Percentiles rank a stretch among this genome's conserved stretches.
These are phyloP conservation scores for Blastocystis sp. DNA, from an alignment of 352 stramenopile genomes.

Conservation along the genomic window DNA sequence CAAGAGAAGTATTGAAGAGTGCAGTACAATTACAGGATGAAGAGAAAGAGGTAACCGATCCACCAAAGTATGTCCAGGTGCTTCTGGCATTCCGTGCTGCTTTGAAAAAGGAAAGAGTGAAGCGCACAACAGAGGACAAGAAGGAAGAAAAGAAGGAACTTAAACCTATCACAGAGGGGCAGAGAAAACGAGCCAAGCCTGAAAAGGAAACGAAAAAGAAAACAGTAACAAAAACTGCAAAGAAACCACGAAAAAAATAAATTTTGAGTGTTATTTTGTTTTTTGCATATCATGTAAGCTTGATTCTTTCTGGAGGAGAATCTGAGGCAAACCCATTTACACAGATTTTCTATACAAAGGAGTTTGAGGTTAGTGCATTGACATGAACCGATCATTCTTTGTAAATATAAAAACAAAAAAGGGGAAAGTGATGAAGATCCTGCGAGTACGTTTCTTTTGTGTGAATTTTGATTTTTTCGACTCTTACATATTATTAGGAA, in stretches of 20 bases:
- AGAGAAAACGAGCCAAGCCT: not conserved
- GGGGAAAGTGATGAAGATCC: slow-evolving; percentile 72
- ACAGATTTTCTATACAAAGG: not conserved
- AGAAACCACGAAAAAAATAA: not conserved
- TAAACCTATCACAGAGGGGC: not conserved
- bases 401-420: slow-evolving; percentile 73
- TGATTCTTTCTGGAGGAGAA: not conserved
- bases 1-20: not conserved
- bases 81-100: slow-evolving; percentile 6
- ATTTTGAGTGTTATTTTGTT: not conserved
- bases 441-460: slow-evolving; percentile 63
- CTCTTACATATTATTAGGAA: slow-evolving; percentile 65
- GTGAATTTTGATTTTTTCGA: not conserved
- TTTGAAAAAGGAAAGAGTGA: slow-evolving; percentile 3
- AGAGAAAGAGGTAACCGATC: not conserved
- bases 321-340: not conserved
- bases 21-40: not conserved
- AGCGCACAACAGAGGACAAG: not conserved
- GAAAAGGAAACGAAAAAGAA: not conserved
- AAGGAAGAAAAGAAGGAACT: not conserved
- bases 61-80: not conserved
- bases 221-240: not conserved
- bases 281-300: not conserved
- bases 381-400: slow-evolving; percentile 28
- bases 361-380: not conserved